Evolutionary conservation across 2,329 filamentous ascomycete genomes (phyloP), one percentile per base, ranked within the genome.

Genomic region (Phoma sp.): DNA sequence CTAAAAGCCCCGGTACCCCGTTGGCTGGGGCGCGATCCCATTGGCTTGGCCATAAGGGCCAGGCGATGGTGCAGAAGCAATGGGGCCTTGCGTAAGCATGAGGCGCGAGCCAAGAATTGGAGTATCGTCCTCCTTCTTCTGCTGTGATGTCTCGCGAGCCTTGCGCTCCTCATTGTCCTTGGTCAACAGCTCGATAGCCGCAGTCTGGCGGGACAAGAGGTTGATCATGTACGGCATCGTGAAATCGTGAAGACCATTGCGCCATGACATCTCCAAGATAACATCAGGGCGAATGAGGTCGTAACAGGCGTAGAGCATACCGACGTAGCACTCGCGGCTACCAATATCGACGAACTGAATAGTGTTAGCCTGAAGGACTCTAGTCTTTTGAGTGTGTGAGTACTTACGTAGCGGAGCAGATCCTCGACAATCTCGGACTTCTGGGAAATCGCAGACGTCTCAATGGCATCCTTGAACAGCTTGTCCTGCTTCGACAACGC

Each of bases 171-270:
- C 96, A 72, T 98, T 99, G 78, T 99, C 96, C 59, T 91, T 91
- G 83, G 96, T 96, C 57, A 99, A 84, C 55, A 83, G 76, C 54
- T 92, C 86, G 64, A 99, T 89, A 51, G 96, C 89, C 64, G 89
- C 87, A 32, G 91, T 92, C 79, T 98, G 93, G 77, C 96, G 92
- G 65, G 88, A 87, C 60, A 99, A 83, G 81, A 96, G 90, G 81
- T 98, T 99, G 85, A 99, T 98, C 92, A 99, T 96, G 83, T 96
- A 99, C 15, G 95, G 95, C 96, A 99, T 99, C 40, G 93, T 96
- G 80, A 96, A 99, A 80, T 99, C 95, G 68, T 88, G 87, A 32
- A 99, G 88, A 56, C 92, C 92, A 74, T 96, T 84, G 67, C 95
- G 93, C 95, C 95, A 99, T 55, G 95, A 98, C 53, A 99, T 85